Base-by-base conservation (phyloP, 129 eudicot species). In the Flaveria linearis region DNA sequence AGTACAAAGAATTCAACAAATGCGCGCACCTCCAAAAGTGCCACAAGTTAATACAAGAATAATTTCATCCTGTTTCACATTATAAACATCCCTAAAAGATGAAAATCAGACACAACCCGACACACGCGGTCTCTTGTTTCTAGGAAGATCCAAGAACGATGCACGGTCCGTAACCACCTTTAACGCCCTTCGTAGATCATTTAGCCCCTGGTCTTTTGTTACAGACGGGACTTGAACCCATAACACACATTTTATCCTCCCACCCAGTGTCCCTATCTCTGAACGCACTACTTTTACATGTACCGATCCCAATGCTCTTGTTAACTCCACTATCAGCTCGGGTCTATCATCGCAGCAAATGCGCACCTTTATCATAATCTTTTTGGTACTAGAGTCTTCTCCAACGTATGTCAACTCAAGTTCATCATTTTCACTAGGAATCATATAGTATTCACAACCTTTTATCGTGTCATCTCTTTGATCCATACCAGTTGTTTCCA, bases 181-280 rank as follows among this genome's bases (percentile, higher is more conserved):
- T 78, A 93, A 71, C 7, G 88, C 91, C 49, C 85, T 76, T 60
- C 80, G 68, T 17, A 88, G 47, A 67, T 75, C 77, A 25, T 45
- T 81, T 30, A 88, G 26, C 33, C 84, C 89, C 60, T 76, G 85
- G 4, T 85, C 93, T 42, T 75, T 80, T 5, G 74, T 78, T 12
- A n/a, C 61, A 0, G 79, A 30, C 3, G 65, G 74, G 0, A 85
- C 28, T 45, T 81, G 77, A 72, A 93, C 87, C 97, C 91, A 85
- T 77, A 93, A 70, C 36, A 88, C 79, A 56, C 80, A 82, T 81
- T 88, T 93, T 2, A 88, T 86, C 58, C 98, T 80, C 49, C 98
- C 98, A 18, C 97, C 96, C 13, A 93, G 62, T 2, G 98, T 91
- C 30, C 90, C 86, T 81, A 93, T 91, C 80, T 91, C 97, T 14